Base-by-base conservation (phyloP, 306 rosid species). In the Potentilla sterilis region DNA sequence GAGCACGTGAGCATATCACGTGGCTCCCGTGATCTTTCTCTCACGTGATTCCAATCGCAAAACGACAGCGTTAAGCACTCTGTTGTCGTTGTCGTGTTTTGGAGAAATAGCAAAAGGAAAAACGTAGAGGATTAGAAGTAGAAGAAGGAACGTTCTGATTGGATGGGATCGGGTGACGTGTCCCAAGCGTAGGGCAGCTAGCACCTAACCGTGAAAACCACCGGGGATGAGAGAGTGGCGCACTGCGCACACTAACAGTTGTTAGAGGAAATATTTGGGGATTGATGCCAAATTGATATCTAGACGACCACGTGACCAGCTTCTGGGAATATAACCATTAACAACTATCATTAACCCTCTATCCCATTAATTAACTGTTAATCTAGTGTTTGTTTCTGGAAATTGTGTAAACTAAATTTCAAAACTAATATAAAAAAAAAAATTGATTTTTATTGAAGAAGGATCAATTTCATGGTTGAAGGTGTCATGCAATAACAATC, bases 1-100 rank as follows among this genome's bases (percentile, higher is more conserved):
- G 24, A 2, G 54, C 78, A 72, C 81, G 84, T 76, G 80, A 63
- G 38, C 37, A 71, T 14, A 63, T 64, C 59, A 75, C 22, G 76
- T 69, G 52, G 68, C 59, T 38, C 62, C 34, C 40, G 21, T 10
- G 7, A 19, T 54, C 12, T 54, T 19, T n/a, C 59, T 3, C 5
- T n/a, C 32, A 8, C 62, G 62, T 21, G 14, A 6, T 54, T 54
- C 61, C 58, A 2, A 19, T 46, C 6, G 76, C 49, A 4, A 59
- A 16, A 13, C 74, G 28, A 63, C 70, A 62, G 43, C 64, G 9
- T 15, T 48, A 4, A 37, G 57, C n/a, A 7, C 7, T 38, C 8
- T 12, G 21, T 16, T 16, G 47, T 18, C 54, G 71, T 8, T 52
- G 59, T 65, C 7, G 7, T 14, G 7, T 14, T 5, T n/a, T 28